Evolutionary conservation across 495 filamentous ascomycete species (phyloP), one percentile per base, ranked within the genome.

Genomic region (Thozetella sp.): DNA sequence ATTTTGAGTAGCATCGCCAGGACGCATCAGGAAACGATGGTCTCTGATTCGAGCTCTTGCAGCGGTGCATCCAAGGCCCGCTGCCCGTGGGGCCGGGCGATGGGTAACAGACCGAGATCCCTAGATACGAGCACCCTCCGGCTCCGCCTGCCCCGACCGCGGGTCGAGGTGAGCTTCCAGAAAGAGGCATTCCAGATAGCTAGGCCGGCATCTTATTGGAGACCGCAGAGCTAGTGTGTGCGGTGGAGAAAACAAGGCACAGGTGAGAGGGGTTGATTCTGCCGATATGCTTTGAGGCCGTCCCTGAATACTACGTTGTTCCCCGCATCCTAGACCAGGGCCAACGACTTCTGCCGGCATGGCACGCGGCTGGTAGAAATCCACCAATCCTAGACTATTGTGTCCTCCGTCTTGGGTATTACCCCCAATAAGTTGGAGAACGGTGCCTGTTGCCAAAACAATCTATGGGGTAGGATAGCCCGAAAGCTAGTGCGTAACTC

Each of bases 201-300:
- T 15, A 37, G 30, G 30, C 30, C 30, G 30, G 30, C 9, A 37
- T 17, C 30, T 37, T 6, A 37, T 37, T 37, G 30, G 30, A 37
- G 30, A 17, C 9, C 9, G 30, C 30, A 37, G 30, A 17, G 30
- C 30, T 17, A 37, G 9, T 37, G 30, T 37, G n/a, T n/a, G n/a
- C n/a, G n/a, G n/a, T n/a, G n/a, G n/a, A n/a, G n/a, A n/a, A n/a
- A n/a, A n/a, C n/a, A n/a, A n/a, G n/a, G n/a, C n/a, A 48, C 9
- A 48, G 43, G 43, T 48, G 12, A 48, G 43, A 48, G 12, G 43
- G 43, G 43, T 19, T n/a, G 43, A 48, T 48, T 48, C 43, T 48
- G 43, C 43, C 43, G 43, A 48, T n/a, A 48, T 11, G 6, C 43
- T 9, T n/a, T 3, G 43, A 48, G 12, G 43, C 43, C 43, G 43